Percentiles rank a stretch among this genome's conserved stretches.
Evolutionary conservation across 371 early-diverging fungal species (phyloP).

Genomic region (Lichtheimia corymbifera): DNA sequence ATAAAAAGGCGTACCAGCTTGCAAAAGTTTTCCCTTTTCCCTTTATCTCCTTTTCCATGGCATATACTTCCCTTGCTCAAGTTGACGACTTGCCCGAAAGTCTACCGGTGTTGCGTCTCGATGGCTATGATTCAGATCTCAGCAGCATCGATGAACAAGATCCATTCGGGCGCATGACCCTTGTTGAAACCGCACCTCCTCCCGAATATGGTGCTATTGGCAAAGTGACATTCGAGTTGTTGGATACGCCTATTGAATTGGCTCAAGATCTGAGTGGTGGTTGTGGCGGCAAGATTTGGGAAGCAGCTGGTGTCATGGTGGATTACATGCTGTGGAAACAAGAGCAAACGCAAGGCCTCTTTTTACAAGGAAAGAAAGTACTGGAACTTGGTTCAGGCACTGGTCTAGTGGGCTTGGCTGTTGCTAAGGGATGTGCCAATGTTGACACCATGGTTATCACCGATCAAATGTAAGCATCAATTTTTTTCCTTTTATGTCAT

Average conservation of each 20-base stretch:
- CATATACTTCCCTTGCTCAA: too few relatives aligned
- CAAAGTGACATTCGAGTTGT: slow-evolving; percentile 3
- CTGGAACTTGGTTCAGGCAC: slow-evolving; percentile 52
- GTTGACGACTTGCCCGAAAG: too few relatives aligned
- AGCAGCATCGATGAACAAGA: slow-evolving; percentile 10
- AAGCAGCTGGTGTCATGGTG: slow-evolving; percentile 45
- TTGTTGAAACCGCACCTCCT: slow-evolving; percentile 6
- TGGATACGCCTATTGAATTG: slow-evolving; percentile 16
- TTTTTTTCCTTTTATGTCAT: not conserved
- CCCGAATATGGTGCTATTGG: slow-evolving; percentile 5
- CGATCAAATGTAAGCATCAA: slow-evolving; percentile 37
- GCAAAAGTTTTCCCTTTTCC: too few relatives aligned
- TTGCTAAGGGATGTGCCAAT: slow-evolving; percentile 33
- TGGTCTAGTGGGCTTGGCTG: slow-evolving; percentile 46
- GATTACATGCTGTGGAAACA: slow-evolving; percentile 46
- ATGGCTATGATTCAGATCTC: slow-evolving; percentile 9
- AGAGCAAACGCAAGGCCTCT: slow-evolving; percentile 2
- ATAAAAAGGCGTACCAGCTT: too few relatives aligned
- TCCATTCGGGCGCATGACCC: slow-evolving; percentile 10
- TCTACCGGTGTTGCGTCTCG: too few relatives aligned
- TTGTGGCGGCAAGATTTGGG: slow-evolving; percentile 55
- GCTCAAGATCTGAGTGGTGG: slow-evolving; percentile 46
- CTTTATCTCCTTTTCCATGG: too few relatives aligned
- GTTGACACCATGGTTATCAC: slow-evolving; percentile 36
- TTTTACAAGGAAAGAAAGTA: slow-evolving; percentile 25